Evolutionary conservation across 148 eudicot species (phyloP).

Genomic region (Cornus controversa): DNA sequence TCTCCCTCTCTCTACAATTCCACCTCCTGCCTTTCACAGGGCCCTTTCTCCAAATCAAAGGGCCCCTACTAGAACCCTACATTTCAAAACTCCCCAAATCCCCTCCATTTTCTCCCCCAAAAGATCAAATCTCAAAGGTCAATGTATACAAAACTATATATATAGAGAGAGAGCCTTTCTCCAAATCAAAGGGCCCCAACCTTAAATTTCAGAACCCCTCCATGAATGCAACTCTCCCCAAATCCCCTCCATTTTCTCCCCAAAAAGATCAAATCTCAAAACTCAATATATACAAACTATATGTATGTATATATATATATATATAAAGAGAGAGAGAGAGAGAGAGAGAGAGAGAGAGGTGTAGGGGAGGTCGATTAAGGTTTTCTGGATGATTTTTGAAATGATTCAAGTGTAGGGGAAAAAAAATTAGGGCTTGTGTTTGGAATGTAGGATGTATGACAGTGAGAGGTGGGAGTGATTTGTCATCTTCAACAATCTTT

Average conservation of each 20-base stretch:
- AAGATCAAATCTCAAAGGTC: neutral
- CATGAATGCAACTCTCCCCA: neutral
- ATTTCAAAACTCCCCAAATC: neutral
- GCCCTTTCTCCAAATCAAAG: neutral
- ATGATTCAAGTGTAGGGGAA: neutral
- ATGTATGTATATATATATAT: neutral
- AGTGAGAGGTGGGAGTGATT: neutral
- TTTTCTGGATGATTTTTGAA: neutral
- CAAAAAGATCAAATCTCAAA: constrained; percentile 5
- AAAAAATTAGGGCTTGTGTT: constrained; percentile 2
- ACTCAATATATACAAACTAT: neutral
- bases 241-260: neutral
- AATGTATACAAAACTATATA: no score
- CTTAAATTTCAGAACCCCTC: neutral
- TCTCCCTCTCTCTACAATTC: neutral
- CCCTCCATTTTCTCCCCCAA: neutral
- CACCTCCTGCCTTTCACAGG: neutral
- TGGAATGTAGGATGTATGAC: constrained; percentile 1
- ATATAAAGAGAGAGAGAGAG: no score
- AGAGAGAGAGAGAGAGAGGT: no score
- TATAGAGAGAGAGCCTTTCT: neutral
- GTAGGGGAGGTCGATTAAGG: neutral
- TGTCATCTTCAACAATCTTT: neutral
- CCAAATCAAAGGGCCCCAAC: constrained; percentile 3
- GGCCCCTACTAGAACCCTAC: constrained; percentile 9